Base-by-base conservation (phyloP, 805 yeast genomes). In the Barnettozyma pratensis region DNA sequence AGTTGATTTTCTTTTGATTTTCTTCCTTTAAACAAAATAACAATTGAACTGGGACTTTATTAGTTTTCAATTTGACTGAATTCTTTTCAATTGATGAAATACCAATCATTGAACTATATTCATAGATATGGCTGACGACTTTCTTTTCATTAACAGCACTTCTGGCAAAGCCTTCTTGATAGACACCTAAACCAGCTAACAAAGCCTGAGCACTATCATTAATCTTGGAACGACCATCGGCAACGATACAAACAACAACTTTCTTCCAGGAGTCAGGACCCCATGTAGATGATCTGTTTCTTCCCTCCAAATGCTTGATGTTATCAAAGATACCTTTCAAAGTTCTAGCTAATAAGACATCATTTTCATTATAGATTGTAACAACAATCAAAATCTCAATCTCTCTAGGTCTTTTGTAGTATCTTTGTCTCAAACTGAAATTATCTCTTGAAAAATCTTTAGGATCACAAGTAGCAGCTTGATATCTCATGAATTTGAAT, bases 181-280 rank as follows among this genome's bases (percentile, higher is more conserved):
- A 92, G 38, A 86, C 85, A 27, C 99, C 99, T 46, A 92, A 65
- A 2, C 96, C 87, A 11, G 94, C 85, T 63, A 92, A 71, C 31
- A 92, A 71, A 7, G 91, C 90, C 60, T 83, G 79, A 0, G 97
- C 78, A 43, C 91, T 75, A 41, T 86, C 86, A 64, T 88, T 77
- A 49, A 92, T 80, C 57, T 90, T 88, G 11, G 81, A 77, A 59
- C 98, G 81, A 52, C 99, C 99, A 69, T 92, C 99, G 51, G 91
- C 85, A 11, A 92, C 91, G 31, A 92, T 79, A 56, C 88, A 80
- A 19, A 94, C 94, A 9, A 89, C 96, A 34, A 92, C 81, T 61
- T 89, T 92, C 58, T 91, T 89, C 98, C 98, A 92, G 0, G 96
- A 81, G 49, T 88, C 96, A 40, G 81, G 81, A n/a, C 98, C 98